Base-by-base conservation (phyloP, 179 eudicot genomes). In the Beta macrorhiza region DNA sequence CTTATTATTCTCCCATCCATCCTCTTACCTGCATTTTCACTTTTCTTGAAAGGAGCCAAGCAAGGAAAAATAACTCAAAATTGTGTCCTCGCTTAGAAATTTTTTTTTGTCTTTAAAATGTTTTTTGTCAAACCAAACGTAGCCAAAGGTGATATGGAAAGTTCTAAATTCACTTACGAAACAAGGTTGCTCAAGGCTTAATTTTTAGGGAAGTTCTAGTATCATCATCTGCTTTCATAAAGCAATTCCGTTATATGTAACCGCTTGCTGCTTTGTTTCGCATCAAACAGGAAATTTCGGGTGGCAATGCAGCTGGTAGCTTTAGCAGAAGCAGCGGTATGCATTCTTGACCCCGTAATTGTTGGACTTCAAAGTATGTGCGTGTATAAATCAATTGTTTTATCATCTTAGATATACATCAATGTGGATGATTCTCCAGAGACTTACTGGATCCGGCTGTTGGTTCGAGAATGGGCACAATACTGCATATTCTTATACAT, bases 391-490 rank as follows among this genome's bases (percentile, higher is more conserved):
- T 51, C 52, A 67, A 69, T 51, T 37, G 13, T 74, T 79, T 77
- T 57, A 29, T 64, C 37, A n/a, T 85, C 83, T 77, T 93, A 93
- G 98, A 86, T 91, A 81, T 88, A 90, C 83, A 88, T 96, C 67
- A 91, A 88, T 81, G 87, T 92, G 84, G 92, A 92, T 81, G 87
- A 84, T 80, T 91, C 99, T 32, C 77, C 86, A 17, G 91, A 90
- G 47, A 91, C 83, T 81, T 96, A 88, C 83, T 96, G 99, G 99
- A 78, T 94, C 63, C 91, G 97, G 76, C 81, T 94, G 82, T 77
- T 94, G 64, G 84, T 90, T 82, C 90, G 99, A 80, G 99, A 96
- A 88, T 94, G 94, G 93, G 90, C 95, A 32, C 97, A 91, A 53
- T 90, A 89, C 47, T 92, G 94, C 89, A 90, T 96, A 84, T 92